Conservation (phyloP, 495 filamentous ascomycete species). For the Parathielavia appendiculata region DNA sequence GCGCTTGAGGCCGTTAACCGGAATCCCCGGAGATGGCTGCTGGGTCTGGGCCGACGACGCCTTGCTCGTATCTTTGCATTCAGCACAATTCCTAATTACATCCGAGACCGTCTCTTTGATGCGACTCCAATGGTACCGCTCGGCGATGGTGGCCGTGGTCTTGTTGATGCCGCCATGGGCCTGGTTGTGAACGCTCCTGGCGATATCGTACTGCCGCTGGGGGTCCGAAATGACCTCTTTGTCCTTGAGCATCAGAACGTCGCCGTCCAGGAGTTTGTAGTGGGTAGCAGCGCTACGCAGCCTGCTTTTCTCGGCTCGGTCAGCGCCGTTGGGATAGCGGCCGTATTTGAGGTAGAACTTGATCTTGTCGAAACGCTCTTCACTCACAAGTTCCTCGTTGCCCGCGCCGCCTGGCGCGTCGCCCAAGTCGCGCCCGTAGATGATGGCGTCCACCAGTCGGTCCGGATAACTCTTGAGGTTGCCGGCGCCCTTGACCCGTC, state of each 20-base stretch:
- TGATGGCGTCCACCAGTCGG: constrained; percentile 87
- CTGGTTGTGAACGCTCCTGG: constrained; percentile 63
- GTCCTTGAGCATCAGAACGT: constrained; percentile 91
- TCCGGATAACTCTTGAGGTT: constrained; percentile 75
- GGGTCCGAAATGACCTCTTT: constrained; percentile 96
- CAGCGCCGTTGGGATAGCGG: constrained; percentile 88
- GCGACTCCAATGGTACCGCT: constrained; percentile 95
- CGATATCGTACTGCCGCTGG: constrained; percentile 86
- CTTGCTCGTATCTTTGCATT: constrained; percentile 82
- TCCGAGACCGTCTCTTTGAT: constrained; percentile 97
- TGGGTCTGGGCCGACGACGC: constrained; percentile 25
- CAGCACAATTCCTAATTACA: constrained; percentile 84
- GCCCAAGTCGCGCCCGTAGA: constrained; percentile 82
- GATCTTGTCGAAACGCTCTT: constrained; percentile 98
- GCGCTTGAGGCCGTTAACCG: constrained; percentile 26
- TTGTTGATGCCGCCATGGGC: constrained; percentile 97
- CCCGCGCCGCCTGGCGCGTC: constrained; percentile 37
- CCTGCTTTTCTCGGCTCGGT: constrained; percentile 92
- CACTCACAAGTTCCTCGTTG: constrained; percentile 83
- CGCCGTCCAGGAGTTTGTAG: constrained; percentile 77
- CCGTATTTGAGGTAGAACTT: constrained; percentile 92
- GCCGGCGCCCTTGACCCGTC: constrained; percentile 81
- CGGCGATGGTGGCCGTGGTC: constrained; percentile 88
- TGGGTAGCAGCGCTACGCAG: constrained; percentile 90
- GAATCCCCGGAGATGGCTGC: constrained; percentile 10